phyloP scores from a whole-genome alignment of 1,139 yeast species.

The Hanseniaspora uvarum region DNA sequence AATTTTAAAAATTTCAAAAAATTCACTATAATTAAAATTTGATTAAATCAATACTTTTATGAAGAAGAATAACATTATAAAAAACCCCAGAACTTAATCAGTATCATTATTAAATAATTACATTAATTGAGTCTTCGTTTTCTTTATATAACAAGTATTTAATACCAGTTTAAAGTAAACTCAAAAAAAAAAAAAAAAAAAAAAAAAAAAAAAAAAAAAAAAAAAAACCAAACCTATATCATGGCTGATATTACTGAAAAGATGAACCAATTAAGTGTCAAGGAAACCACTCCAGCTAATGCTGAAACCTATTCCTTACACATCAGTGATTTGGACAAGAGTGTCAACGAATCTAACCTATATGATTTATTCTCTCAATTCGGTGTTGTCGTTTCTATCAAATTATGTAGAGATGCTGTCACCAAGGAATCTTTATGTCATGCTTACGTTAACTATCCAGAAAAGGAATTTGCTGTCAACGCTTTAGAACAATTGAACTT shows the following conservation, averaged over 20 bases:
- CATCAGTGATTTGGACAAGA: constrained; percentile 92
- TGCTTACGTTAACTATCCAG: constrained; percentile 95
- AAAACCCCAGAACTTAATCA: constrained; percentile 1
- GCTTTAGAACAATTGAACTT: constrained; percentile 96
- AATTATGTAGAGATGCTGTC: constrained; percentile 98
- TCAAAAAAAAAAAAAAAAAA: constrained; percentile 22
- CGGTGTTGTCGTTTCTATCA: constrained; percentile 92
- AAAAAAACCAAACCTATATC: constrained; percentile 18
- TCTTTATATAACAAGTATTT: constrained; percentile 3
- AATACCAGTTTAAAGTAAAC: constrained; percentile 18
- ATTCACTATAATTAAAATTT: too few species aligned
- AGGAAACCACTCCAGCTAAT: constrained; percentile 30
- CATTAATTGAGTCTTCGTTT: constrained; percentile 8
- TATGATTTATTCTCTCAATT: constrained; percentile 90
- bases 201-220: constrained; percentile 26
- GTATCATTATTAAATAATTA: constrained; percentile 1
- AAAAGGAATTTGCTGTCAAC: constrained; percentile 79
- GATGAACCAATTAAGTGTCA: constrained; percentile 34
- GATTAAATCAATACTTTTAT: too few species aligned
- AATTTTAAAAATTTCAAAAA: too few species aligned
- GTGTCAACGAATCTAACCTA: constrained; percentile 87
- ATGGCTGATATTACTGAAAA: constrained; percentile 37
- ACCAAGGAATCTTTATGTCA: constrained; percentile 95
- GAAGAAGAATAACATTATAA: too few species aligned
- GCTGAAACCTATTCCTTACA: constrained; percentile 64